Percentiles rank a stretch among this genome's conserved stretches.
Evolutionary conservation across 73 alveolate species (phyloP).

Genomic region (Paramecium sonneborni): DNA sequence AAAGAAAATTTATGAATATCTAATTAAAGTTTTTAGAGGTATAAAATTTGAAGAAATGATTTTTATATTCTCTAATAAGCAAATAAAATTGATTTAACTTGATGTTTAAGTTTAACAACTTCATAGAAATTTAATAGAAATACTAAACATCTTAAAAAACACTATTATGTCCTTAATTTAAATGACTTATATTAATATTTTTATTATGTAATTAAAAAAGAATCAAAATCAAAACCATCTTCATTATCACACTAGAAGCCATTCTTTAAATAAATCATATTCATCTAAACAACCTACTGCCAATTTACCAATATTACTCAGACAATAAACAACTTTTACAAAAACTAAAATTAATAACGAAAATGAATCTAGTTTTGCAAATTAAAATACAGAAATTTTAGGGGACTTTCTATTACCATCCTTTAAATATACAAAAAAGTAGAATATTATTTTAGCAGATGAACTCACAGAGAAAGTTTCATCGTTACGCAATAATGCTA

Average conservation of each 20-base stretch:
- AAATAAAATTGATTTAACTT: not conserved
- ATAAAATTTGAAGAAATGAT: too few species aligned
- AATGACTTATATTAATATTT: not conserved
- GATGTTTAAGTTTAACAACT: not conserved
- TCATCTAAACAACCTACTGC: not conserved
- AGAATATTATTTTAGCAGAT: constrained; percentile 2
- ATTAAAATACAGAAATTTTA: not conserved
- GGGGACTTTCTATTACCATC: not conserved
- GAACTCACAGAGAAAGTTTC: not conserved
- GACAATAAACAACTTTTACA: not conserved
- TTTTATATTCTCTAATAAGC: not conserved
- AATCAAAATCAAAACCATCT: not conserved
- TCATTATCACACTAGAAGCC: not conserved
- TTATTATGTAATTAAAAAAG: not conserved
- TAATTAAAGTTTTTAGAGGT: too few species aligned
- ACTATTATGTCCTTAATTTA: not conserved
- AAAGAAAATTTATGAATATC: too few species aligned
- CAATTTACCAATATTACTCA: not conserved
- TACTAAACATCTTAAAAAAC: not conserved
- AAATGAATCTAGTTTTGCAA: not conserved
- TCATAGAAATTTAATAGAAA: not conserved
- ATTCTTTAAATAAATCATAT: not conserved
- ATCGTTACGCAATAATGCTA: not conserved
- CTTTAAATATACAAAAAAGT: not conserved
- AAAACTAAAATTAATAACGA: not conserved